Percentiles rank a stretch among this genome's conserved stretches.
These are phyloP conservation scores for Boletus tylopilopsis DNA, from an alignment of 768 basidiomycete genomes.

Conservation along the genomic window DNA sequence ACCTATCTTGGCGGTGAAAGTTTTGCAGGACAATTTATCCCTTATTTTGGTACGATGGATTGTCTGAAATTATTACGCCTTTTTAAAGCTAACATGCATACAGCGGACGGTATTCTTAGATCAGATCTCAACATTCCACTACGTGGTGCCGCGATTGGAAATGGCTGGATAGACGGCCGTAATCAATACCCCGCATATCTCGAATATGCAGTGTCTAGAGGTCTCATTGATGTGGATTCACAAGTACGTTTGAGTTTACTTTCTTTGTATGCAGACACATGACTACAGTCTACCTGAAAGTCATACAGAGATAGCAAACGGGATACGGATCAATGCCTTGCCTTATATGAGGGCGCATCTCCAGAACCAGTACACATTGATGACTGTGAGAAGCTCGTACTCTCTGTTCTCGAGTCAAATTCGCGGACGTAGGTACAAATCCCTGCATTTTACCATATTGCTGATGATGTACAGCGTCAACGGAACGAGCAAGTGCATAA, in stretches of 20 bases:
- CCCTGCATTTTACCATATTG: neutral
- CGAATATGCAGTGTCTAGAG: slow-evolving; percentile 82
- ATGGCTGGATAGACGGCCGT: slow-evolving; percentile 94
- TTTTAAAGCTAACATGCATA: slow-evolving; percentile 5
- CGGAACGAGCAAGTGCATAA: slow-evolving; percentile 74
- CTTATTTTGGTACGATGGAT: slow-evolving; percentile 71
- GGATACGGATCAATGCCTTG: slow-evolving; percentile 57
- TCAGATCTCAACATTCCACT: slow-evolving; percentile 60
- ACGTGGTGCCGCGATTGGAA: slow-evolving; percentile 86
- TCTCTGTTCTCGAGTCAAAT: slow-evolving; percentile 33
- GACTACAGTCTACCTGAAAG: slow-evolving; percentile 32
- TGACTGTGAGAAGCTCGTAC: slow-evolving; percentile 60
- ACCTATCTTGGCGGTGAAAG: slow-evolving; percentile 96
- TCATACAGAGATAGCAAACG: slow-evolving; percentile 58
- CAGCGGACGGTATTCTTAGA: slow-evolving; percentile 75
- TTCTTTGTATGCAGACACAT: neutral
- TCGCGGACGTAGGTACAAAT: slow-evolving; percentile 19
- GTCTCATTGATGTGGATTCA: slow-evolving; percentile 69
- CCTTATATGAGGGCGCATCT: slow-evolving; percentile 35
- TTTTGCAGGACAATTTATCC: slow-evolving; percentile 97
- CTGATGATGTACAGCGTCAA: slow-evolving; percentile 47
- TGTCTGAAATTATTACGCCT: neutral
- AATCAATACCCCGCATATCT: slow-evolving; percentile 88
- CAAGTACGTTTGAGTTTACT: slow-evolving; percentile 42
- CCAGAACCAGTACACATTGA: slow-evolving; percentile 54